Conservation (phyloP, 805 yeast species). For the Diddensiella transvaalensis region DNA sequence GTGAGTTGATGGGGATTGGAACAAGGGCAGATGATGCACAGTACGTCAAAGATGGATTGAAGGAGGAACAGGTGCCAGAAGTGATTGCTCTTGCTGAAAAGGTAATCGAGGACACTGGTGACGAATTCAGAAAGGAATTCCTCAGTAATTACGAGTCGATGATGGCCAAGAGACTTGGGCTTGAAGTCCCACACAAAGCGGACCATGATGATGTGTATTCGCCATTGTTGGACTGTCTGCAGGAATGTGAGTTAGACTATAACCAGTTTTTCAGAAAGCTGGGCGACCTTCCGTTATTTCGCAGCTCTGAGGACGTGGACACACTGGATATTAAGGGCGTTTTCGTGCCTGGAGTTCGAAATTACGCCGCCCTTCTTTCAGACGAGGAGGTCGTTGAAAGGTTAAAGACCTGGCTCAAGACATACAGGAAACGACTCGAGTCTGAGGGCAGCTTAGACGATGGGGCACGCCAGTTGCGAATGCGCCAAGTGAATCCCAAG, state of each 20-base stretch:
- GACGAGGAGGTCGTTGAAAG: slow-evolving; percentile 40
- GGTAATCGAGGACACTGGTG: slow-evolving; percentile 60
- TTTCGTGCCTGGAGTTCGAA: slow-evolving; percentile 35
- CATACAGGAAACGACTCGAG: slow-evolving; percentile 44
- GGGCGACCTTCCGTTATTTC: slow-evolving; percentile 46
- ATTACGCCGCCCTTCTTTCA: slow-evolving; percentile 30
- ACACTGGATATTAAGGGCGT: slow-evolving; percentile 22
- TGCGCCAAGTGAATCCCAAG: slow-evolving; percentile 60
- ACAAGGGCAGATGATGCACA: slow-evolving; percentile 44
- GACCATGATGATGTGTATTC: slow-evolving; percentile 42
- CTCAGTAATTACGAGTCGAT: slow-evolving; percentile 53
- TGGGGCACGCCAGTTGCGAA: slow-evolving; percentile 38
- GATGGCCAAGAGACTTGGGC: slow-evolving; percentile 68
- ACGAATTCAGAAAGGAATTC: slow-evolving; percentile 61
- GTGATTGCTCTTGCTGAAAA: slow-evolving; percentile 56
- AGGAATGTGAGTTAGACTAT: slow-evolving; percentile 66
- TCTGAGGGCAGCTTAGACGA: slow-evolving; percentile 38
- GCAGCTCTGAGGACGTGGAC: slow-evolving; percentile 24
- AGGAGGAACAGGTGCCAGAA: slow-evolving; percentile 46
- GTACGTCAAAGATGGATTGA: slow-evolving; percentile 38
- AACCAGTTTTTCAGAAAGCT: slow-evolving; percentile 71
- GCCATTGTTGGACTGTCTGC: slow-evolving; percentile 59
- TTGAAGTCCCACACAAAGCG: slow-evolving; percentile 41
- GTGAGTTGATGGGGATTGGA: slow-evolving; percentile 76
- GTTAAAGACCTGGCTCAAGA: slow-evolving; percentile 51